Conservation (phyloP, 352 stramenopile genomes). For the Blastocystis sp. region DNA sequence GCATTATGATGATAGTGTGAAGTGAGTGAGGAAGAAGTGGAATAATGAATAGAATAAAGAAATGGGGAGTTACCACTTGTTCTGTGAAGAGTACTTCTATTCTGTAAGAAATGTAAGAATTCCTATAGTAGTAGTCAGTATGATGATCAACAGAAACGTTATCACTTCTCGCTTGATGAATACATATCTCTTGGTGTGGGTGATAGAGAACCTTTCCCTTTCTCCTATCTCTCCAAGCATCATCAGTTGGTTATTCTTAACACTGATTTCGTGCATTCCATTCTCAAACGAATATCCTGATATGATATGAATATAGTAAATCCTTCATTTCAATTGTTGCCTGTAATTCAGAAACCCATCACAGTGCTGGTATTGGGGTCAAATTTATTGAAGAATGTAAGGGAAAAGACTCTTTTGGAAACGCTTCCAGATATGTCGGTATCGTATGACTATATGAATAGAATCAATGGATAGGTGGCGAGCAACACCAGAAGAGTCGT, state of each 20-base stretch:
- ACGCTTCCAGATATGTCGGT: too few relatives aligned
- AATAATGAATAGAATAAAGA: too few relatives aligned
- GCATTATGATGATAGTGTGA: not conserved
- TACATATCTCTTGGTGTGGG: not conserved
- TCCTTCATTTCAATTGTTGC: too few relatives aligned
- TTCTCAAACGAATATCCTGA: not conserved
- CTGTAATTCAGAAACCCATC: too few relatives aligned
- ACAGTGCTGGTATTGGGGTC: too few relatives aligned
- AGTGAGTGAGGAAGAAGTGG: too few relatives aligned
- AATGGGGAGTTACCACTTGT: not conserved
- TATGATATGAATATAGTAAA: too few relatives aligned
- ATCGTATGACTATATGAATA: too few relatives aligned
- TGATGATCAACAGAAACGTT: not conserved
- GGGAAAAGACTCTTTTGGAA: too few relatives aligned
- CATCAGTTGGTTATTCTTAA: not conserved
- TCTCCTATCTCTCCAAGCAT: not conserved
- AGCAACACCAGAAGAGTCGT: not conserved
- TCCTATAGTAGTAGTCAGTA: not conserved
- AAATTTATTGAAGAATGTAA: too few relatives aligned
- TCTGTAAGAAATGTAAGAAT: not conserved
- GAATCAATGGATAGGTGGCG: too few relatives aligned
- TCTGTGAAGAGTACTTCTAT: not conserved
- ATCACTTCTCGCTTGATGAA: not conserved
- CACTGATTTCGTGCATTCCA: not conserved
- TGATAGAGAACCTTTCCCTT: not conserved